Base-by-base conservation (phyloP, 1,139 yeast species). In the Pichia sp. region DNA sequence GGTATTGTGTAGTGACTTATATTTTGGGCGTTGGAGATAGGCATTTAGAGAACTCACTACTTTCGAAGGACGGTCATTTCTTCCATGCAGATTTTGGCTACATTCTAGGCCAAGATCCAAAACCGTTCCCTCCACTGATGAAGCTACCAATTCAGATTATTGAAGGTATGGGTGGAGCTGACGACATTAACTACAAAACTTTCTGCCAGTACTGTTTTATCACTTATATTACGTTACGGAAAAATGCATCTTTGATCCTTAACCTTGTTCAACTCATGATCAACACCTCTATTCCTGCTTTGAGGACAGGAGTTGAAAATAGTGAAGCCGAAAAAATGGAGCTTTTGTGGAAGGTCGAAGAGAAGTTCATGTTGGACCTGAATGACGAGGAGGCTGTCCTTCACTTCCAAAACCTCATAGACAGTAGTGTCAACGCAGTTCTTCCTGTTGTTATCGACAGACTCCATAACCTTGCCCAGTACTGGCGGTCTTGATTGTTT, bases 61-160 rank as follows among this genome's bases (percentile, higher is more conserved):
- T 81, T 10, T 78, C 84, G 6, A 74, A 72, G 31, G 71, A 70
- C 56, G 73, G 73, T 1, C 90, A 85, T 66, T 91, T 91, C 67
- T 90, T 95, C 82, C 97, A 91, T 71, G 98, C 97, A 2, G 99
- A 95, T 71, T 95, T 90, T 71, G 99, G 99, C 0, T 95, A 93
- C 67, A 92, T 95, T 51, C 73, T 95, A 52, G 99, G 99, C 0
- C 84, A 93, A 53, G 99, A 95, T 67, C 99, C 99, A 2, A 95
- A 95, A 67, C 98, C 98, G 9, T 95, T 95, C 71, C 98, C 99
- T 8, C 99, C 99, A 0, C 77, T 93, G 72, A 93, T 95, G 98
- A 95, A 95, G 67, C 75, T 95, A 42, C 99, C 99, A 0, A 93
- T 95, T 50, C 99, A 95, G 70, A 88, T 95, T 27, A 88, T 95